Conservation (phyloP, 306 rosid genomes). For the Medicago lupulina region DNA sequence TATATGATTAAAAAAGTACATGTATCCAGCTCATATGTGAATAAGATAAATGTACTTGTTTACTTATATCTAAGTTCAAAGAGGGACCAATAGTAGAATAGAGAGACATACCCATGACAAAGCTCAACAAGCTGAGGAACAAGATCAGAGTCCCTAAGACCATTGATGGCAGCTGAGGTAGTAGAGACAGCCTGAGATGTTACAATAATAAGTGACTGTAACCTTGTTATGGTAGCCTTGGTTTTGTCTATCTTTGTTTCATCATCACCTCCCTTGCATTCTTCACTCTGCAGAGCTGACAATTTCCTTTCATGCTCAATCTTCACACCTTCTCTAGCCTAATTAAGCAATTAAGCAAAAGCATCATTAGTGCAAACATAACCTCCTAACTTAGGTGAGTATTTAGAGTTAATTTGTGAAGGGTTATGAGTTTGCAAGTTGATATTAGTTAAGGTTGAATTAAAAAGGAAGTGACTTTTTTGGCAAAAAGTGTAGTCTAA, state of each 20-base stretch:
- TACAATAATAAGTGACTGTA: slow-evolving; percentile 85
- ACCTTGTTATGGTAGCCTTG: slow-evolving; percentile 77
- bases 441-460: too few species aligned
- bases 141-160: slow-evolving; percentile 84
- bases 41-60: too few species aligned
- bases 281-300: slow-evolving; percentile 78
- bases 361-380: not conserved
- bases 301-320: slow-evolving; percentile 88
- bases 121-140: slow-evolving; percentile 94
- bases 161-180: slow-evolving; percentile 82
- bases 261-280: slow-evolving; percentile 84
- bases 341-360: slow-evolving; percentile 35
- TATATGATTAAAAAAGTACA: too few species aligned
- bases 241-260: slow-evolving; percentile 82
- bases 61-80: too few species aligned
- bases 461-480: too few species aligned
- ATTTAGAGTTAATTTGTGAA: too few species aligned
- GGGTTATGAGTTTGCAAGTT: too few species aligned
- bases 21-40: too few species aligned
- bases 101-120: slow-evolving; percentile 76
- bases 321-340: slow-evolving; percentile 92
- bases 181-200: slow-evolving; percentile 95
- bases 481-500: too few species aligned
- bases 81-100: slow-evolving; percentile 1
- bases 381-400: too few species aligned